phyloP scores from a whole-genome alignment of 345 rosid genomes.

The Jatropha curcas region DNA sequence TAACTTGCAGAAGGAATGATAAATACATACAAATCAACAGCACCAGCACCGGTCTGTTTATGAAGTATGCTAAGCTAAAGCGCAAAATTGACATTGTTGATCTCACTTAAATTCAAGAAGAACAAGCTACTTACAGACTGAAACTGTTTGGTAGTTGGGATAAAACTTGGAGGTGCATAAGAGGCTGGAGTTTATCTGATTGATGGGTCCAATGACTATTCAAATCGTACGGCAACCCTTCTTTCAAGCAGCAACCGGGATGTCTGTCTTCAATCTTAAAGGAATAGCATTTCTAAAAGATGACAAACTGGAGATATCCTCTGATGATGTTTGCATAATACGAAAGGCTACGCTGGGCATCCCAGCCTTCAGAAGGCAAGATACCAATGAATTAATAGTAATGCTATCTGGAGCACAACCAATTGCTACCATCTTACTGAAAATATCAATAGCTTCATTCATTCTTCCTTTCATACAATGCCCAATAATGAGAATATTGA shows the following conservation, averaged over 20 bases:
- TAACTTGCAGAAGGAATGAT: constrained; percentile 1
- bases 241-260: constrained; percentile 60
- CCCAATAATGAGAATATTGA: constrained; percentile 87
- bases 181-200: neutral
- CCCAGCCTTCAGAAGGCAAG: constrained; percentile 88
- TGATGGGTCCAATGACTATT: constrained; percentile 12
- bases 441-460: constrained; percentile 74
- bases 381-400: constrained; percentile 57
- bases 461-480: constrained; percentile 93
- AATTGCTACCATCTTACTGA: constrained; percentile 64
- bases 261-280: constrained; percentile 34
- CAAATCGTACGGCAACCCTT: neutral
- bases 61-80: constrained; percentile 9
- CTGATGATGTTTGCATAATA: constrained; percentile 39
- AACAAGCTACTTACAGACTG: constrained; percentile 34
- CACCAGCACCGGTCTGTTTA: neutral
- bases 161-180: constrained; percentile 25
- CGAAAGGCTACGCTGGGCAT: constrained; percentile 77
- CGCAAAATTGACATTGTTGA: constrained; percentile 14
- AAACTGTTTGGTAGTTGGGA: constrained; percentile 15
- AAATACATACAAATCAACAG: constrained; percentile 2
- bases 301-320: constrained; percentile 38
- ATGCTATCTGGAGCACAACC: constrained; percentile 80
- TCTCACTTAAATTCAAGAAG: constrained; percentile 10
- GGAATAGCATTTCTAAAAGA: constrained; percentile 37